These are phyloP conservation scores for Yamadazyma trypodendri DNA, from an alignment of 1,139 yeast species.

Conservation along the genomic window DNA sequence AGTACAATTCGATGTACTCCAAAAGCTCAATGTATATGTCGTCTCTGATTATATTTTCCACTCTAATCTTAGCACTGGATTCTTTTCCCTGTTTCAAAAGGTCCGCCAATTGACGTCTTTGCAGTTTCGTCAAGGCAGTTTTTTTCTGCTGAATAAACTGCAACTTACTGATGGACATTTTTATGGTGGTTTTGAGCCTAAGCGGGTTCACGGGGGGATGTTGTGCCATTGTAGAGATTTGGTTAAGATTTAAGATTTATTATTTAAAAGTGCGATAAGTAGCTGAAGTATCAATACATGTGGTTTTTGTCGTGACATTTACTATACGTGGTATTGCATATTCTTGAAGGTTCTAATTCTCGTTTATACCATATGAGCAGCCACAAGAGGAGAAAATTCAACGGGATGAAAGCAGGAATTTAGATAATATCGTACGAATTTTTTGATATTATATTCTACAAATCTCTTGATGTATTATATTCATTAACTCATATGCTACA, in stretches of 20 bases:
- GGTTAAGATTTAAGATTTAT: too few relatives aligned
- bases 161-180: slow-evolving; percentile 79
- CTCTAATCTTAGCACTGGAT: slow-evolving; percentile 79
- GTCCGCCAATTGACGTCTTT: slow-evolving; percentile 74
- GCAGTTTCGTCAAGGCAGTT: slow-evolving; percentile 78
- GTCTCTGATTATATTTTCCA: slow-evolving; percentile 81
- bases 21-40: slow-evolving; percentile 80
- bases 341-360: too few relatives aligned
- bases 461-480: too few relatives aligned
- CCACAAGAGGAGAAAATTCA: too few relatives aligned
- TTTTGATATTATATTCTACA: too few relatives aligned
- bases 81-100: slow-evolving; percentile 70
- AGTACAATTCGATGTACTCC: slow-evolving; percentile 77
- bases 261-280: slow-evolving; percentile 1
- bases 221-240: slow-evolving; percentile 16
- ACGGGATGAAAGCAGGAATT: too few relatives aligned
- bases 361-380: too few relatives aligned
- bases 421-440: too few relatives aligned
- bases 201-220: slow-evolving; percentile 33
- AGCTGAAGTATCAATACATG: too few relatives aligned
- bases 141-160: slow-evolving; percentile 82
- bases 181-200: slow-evolving; percentile 66
- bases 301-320: too few relatives aligned
- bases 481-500: slow-evolving; percentile 1
- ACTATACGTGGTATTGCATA: too few relatives aligned